Base-by-base conservation (phyloP, 2,329 filamentous ascomycete species). In the Talaromyces atroroseus region DNA sequence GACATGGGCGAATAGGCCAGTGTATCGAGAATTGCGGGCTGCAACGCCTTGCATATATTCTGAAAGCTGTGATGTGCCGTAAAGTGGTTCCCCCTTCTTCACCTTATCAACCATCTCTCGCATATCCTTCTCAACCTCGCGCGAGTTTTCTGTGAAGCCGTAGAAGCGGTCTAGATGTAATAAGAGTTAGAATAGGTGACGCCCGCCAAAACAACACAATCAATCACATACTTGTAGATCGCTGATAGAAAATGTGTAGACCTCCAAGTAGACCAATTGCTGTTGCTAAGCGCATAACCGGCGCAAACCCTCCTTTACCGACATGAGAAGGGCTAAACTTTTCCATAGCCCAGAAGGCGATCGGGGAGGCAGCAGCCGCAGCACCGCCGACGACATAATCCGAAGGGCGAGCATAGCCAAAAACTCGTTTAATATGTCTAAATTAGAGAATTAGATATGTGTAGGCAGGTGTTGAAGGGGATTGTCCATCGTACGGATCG, bases 121-220 rank as follows among this genome's bases (percentile, higher is more conserved):
- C 92, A 97, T 97, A 72, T 99, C 94, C 87, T 95, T 87, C 62
- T 96, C 88, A 57, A 94, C 79, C 75, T 99, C 94, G 66, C 94
- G 86, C 54, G 86, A 78, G 77, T 99, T 99, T 76, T 99, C 94
- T 49, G 83, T 86, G 75, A 92, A 90, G 66, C 94, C 94, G 77
- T 96, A 97, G 78, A 99, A 97, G 63, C 94, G 89, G 68, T 92
- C 91, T 96, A 68, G 46, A 36, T 16, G 21, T 21, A 50, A n/a
- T 23, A 18, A 32, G 40, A 10, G 20, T 44, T 23, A 44, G 40
- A 44, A 23, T 14, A 44, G 2, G 18, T 7, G 21, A 54, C 38
- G 48, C 55, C 32, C 23, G 29, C 16, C 32, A 7, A 40, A 40
- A 40, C n/a, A 44, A 42, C 11, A 44, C 18, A 14, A 38, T 40